These are phyloP conservation scores for Penicillium verrucosum DNA, from an alignment of 2,329 filamentous ascomycete genomes.

Conservation along the genomic window DNA sequence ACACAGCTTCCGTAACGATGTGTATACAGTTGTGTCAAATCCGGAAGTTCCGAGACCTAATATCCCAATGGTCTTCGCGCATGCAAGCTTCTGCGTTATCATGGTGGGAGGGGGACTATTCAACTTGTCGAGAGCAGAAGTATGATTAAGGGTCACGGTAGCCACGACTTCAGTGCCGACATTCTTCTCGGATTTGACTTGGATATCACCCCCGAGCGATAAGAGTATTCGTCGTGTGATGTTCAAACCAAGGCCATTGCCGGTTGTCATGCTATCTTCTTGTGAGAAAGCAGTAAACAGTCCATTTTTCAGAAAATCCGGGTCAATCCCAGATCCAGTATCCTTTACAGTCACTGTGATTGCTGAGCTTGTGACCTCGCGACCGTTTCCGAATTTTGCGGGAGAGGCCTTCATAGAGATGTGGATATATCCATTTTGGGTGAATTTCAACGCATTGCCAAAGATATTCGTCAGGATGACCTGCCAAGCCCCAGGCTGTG, in stretches of 20 bases:
- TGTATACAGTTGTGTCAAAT: conserved; percentile 8
- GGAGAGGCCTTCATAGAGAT: conserved; percentile 7
- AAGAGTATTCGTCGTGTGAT: conserved; percentile 48
- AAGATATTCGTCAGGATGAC: conserved; percentile 17
- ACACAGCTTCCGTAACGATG: conserved; percentile 20
- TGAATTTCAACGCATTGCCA: conserved; percentile 20
- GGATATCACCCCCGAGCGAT: conserved; percentile 27
- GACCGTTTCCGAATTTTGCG: neutral
- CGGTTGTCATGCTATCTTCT: conserved; percentile 54
- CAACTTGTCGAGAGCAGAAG: neutral
- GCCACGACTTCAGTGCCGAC: conserved; percentile 25
- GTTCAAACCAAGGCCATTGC: conserved; percentile 60
- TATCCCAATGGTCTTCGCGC: conserved; percentile 19
- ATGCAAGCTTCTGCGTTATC: neutral
- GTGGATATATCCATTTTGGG: conserved; percentile 6
- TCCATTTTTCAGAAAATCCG: conserved; percentile 23
- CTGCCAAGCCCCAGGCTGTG: conserved; percentile 12
- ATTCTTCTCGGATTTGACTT: conserved; percentile 24
- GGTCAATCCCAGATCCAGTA: conserved; percentile 31
- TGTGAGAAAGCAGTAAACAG: conserved; percentile 59
- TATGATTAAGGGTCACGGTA: conserved; percentile 4
- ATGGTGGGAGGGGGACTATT: neutral
- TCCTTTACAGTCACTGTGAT: conserved; percentile 28
- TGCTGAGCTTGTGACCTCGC: conserved; percentile 1
- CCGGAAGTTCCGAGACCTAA: conserved; percentile 16